Base-by-base conservation (phyloP, 805 yeast genomes). In the Candida caryicola region DNA sequence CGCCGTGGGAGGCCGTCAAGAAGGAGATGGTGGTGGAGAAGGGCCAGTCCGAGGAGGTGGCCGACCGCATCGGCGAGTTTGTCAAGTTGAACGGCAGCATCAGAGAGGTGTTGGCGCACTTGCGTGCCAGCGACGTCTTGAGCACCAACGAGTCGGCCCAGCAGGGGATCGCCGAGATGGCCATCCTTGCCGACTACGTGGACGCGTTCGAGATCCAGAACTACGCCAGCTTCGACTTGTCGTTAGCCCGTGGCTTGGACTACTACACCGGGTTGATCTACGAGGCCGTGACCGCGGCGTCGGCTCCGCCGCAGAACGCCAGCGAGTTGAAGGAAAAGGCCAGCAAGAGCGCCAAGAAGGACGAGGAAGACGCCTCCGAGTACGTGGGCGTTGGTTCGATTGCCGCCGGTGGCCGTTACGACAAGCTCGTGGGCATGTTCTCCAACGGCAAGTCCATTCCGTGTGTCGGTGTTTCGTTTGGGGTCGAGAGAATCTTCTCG, bases 361-460 rank as follows among this genome's bases (percentile, higher is more conserved):
- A 76, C 13, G 91, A 77, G 36, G 96, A 88, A 49, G 97, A 93
- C 63, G 96, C 96, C 40, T 85, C 95, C 37, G 97, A 87, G 47
- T 88, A 85, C 52, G 98, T 93, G 38, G 99, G 99, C 52, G 96
- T 91, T 30, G 99, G 99, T 25, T 93, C 99, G 4, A 89, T 93
- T 55, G 96, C 96, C 36, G 99, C 96, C 34, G 99, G 99, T 68
- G 99, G 99, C 48, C 86, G 99, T 64, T 93, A 93, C 64, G 99
- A 93, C 64, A 84, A 85, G 54, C 77, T 93, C 44, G 98, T 93
- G 27, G 96, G 96, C 51, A 93, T 93, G 99, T 93, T 93, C 61
- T 81, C 95, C 30, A 82, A 81, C 50, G 89, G 93, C 50, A 87
- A 86, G 65, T 83, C 90, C 16, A 89, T 93, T 56, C 99, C 99